A percentile compares a stretch with the other conserved stretches of the same genome.
Conservation (phyloP, 331 rosid species). For the Cydonia oblonga region DNA sequence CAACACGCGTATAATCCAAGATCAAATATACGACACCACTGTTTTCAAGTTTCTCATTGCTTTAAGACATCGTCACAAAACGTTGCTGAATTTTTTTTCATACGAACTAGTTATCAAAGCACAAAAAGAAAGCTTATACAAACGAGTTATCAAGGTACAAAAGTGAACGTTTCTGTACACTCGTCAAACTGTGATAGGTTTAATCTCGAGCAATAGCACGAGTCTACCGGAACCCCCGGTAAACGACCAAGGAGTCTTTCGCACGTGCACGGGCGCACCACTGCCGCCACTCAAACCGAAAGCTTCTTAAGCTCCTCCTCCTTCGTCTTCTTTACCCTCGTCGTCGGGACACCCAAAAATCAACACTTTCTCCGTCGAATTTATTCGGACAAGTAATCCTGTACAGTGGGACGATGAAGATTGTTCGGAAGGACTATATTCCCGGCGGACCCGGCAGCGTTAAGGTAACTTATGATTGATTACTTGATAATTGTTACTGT, state of each 20-base stretch:
- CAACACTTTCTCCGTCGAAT: not conserved
- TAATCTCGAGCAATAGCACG: not conserved
- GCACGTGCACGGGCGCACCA: not conserved
- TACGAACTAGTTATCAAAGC: too few species aligned
- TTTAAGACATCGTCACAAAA: too few species aligned
- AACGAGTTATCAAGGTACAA: too few species aligned
- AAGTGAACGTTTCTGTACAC: too few species aligned
- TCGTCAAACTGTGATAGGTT: too few species aligned
- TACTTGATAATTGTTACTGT: not conserved
- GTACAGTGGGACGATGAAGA: slow-evolving; percentile 36
- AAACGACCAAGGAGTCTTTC: not conserved
- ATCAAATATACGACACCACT: not conserved
- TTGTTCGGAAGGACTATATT: slow-evolving; percentile 58
- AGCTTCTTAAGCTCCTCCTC: not conserved
- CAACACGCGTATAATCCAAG: not conserved
- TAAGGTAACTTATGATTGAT: slow-evolving; percentile 38
- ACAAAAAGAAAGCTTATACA: too few species aligned
- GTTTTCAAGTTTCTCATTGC: too few species aligned
- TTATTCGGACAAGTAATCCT: not conserved
- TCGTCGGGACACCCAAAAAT: not conserved
- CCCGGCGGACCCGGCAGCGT: slow-evolving; percentile 90
- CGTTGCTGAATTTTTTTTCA: too few species aligned
- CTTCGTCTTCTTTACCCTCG: not conserved
- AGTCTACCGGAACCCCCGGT: not conserved
- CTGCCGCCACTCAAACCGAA: not conserved